Base-by-base conservation (phyloP, 352 stramenopile species). In the Phytopythium montanum region DNA sequence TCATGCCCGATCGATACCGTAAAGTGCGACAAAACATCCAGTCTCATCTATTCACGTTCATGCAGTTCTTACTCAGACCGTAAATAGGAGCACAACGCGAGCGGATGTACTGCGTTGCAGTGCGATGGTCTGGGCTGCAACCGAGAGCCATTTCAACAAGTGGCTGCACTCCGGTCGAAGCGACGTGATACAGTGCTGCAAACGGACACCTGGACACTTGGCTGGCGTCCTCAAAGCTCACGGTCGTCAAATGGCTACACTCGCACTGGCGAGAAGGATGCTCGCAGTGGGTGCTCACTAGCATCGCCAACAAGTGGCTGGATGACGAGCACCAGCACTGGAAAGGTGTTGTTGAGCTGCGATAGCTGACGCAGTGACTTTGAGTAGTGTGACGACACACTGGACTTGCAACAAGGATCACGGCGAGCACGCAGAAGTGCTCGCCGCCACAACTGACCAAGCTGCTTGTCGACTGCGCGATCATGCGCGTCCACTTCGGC, bases 1-100 rank as follows among this genome's bases (percentile, higher is more conserved):
- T 54, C 46, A 25, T 38, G 28, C 14, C 46, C 46, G 26, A 54
- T 54, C 46, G 21, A 16, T 38, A 38, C 33, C 33, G 33, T 38
- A 28, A 18, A 54, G 28, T 54, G 25, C 26, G 26, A 19, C 14
- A 54, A 39, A 54, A 54, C 36, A 54, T 54, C 46, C 25, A 38
- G 18, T 9, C 14, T 16, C 10, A 38, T 25, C 21, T 52, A 38
- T 38, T 38, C 21, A 54, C 28, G 25, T 52, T 9, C 23, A 34
- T 34, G 31, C 23, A 8, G 2, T 2, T 4, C 12, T 25, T 52
- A 28, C 33, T 25, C 2, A 13, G 7, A 21, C 23, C 45, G 16
- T 29, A 52, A 52, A 52, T 23, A 29, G n/a, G n/a, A n/a, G n/a
- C n/a, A n/a, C n/a, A n/a, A n/a, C n/a, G n/a, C n/a, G n/a, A n/a